Conservation (phyloP, 108 stramenopile species). For the Nannochloropsis gaditana region DNA sequence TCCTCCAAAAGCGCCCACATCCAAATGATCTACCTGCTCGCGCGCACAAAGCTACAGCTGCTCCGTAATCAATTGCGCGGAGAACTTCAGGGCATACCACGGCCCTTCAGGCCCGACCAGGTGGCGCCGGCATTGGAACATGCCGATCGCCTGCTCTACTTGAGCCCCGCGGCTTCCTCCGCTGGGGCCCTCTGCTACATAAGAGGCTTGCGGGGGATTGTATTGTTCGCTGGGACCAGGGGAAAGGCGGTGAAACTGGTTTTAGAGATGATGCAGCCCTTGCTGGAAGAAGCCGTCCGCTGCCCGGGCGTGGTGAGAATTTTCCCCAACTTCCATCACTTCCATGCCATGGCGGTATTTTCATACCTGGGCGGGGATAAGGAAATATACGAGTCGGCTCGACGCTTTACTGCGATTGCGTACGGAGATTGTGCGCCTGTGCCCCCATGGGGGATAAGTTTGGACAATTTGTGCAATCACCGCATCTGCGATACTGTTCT, state of each 20-base stretch:
- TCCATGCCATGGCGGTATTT: constrained; percentile 6
- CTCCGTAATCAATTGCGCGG: neutral
- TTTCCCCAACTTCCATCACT: neutral
- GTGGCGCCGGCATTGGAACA: neutral
- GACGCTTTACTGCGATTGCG: neutral
- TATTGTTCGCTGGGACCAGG: neutral
- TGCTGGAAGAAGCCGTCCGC: neutral
- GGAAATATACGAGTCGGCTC: neutral
- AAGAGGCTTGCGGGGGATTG: neutral
- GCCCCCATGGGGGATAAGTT: neutral
- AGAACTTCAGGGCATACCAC: neutral
- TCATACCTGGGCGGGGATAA: neutral
- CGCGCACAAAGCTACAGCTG: neutral
- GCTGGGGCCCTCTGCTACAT: neutral
- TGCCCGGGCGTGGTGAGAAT: constrained; percentile 14
- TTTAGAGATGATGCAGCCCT: neutral
- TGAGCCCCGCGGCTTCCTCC: neutral
- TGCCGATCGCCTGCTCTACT: neutral
- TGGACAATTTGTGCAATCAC: neutral
- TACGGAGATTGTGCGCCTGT: neutral
- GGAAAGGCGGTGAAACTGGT: neutral
- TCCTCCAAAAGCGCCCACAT: constrained; percentile 3
- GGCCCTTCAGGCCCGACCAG: neutral
- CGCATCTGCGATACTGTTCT: neutral
- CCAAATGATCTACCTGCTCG: constrained; percentile 1